phyloP scores from a whole-genome alignment of 768 basidiomycete genomes.

The Calocera viscosa region DNA sequence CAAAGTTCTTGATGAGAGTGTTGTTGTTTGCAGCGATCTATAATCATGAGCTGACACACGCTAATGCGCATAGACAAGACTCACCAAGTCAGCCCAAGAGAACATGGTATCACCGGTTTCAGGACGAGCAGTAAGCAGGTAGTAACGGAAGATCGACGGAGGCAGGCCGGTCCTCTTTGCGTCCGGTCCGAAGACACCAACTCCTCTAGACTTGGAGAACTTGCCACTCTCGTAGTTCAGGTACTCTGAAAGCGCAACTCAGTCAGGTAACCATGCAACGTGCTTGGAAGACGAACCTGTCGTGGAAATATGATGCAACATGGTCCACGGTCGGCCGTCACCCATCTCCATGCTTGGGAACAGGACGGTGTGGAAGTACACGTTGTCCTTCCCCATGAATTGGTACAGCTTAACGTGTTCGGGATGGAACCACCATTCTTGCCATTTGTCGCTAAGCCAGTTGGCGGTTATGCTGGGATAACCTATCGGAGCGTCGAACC shows the following conservation, averaged over 20 bases:
- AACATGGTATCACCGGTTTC: constrained; percentile 93
- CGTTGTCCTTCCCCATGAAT: constrained; percentile 99
- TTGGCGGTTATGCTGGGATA: constrained; percentile 95
- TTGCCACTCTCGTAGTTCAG: constrained; percentile 97
- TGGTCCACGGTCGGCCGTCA: constrained; percentile 88
- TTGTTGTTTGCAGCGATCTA: constrained; percentile 89
- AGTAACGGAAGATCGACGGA: constrained; percentile 92
- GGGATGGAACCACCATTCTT: constrained; percentile 92
- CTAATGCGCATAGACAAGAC: constrained; percentile 21
- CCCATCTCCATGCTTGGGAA: constrained; percentile 84
- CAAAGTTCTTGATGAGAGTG: constrained; percentile 89
- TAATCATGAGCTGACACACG: not conserved
- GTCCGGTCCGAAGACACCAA: constrained; percentile 91
- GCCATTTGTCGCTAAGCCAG: constrained; percentile 80
- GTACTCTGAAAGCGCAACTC: constrained; percentile 50
- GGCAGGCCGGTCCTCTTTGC: constrained; percentile 90
- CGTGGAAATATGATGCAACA: constrained; percentile 81
- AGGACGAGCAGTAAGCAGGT: constrained; percentile 80
- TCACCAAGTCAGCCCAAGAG: constrained; percentile 87
- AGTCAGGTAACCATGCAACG: not conserved
- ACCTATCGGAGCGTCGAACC: constrained; percentile 93
- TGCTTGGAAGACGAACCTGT: constrained; percentile 50
- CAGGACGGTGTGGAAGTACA: constrained; percentile 95
- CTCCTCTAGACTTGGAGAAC: constrained; percentile 93
- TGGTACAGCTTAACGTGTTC: constrained; percentile 84